Conservation (phyloP, 345 rosid genomes). For the Trapa incisa region DNA sequence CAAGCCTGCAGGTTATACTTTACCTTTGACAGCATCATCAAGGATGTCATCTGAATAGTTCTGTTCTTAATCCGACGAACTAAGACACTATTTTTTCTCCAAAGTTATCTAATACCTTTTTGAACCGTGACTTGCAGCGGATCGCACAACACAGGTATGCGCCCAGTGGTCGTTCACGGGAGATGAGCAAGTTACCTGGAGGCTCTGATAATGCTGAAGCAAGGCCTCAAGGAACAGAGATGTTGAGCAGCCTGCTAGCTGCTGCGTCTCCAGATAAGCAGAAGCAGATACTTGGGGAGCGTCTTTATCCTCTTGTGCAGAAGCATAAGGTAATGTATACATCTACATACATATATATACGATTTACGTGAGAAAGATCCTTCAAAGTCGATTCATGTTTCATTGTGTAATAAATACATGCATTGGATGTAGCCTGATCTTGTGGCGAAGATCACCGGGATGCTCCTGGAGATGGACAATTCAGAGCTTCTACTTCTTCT, state of each 20-base stretch:
- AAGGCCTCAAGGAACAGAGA: slow-evolving; percentile 25
- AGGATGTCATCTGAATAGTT: background rate
- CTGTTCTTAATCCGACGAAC: too few species aligned
- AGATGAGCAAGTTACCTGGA: slow-evolving; percentile 21
- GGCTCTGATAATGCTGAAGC: slow-evolving; percentile 21
- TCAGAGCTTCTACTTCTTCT: slow-evolving; percentile 46
- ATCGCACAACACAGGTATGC: slow-evolving; percentile 26
- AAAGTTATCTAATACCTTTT: background rate
- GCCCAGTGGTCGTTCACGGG: slow-evolving; percentile 29
- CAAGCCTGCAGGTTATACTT: slow-evolving; percentile 33
- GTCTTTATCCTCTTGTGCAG: slow-evolving; percentile 50
- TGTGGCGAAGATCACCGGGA: slow-evolving; percentile 65
- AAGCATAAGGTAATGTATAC: slow-evolving; percentile 59
- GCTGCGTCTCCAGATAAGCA: slow-evolving; percentile 44
- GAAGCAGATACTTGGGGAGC: slow-evolving; percentile 55
- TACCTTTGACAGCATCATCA: background rate
- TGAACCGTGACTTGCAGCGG: slow-evolving; percentile 13
- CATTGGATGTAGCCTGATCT: slow-evolving; percentile 47
- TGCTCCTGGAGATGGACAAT: slow-evolving; percentile 73
- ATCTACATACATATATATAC: too few species aligned
- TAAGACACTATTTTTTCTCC: background rate
- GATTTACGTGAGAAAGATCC: too few species aligned
- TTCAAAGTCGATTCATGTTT: too few species aligned
- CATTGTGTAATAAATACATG: background rate
- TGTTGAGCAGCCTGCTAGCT: slow-evolving; percentile 46